These are phyloP conservation scores for Sporothrix inflata DNA, from an alignment of 2,329 filamentous ascomycete species.

Conservation along the genomic window DNA sequence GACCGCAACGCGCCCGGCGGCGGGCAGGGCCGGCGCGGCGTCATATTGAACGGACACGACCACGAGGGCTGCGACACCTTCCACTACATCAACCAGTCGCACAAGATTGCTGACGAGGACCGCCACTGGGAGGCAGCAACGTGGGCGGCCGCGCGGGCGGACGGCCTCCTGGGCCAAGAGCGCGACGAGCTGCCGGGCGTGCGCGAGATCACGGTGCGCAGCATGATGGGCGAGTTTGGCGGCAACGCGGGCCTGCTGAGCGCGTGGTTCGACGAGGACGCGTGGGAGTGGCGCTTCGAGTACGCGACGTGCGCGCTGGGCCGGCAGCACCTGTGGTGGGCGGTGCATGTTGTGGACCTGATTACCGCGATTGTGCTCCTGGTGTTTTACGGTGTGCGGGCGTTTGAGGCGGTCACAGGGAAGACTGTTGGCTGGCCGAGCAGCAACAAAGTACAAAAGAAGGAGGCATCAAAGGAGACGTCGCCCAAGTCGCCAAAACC, in stretches of 20 bases:
- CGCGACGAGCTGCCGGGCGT: constrained; percentile 62
- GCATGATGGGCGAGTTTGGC: constrained; percentile 98
- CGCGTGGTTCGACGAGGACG: constrained; percentile 79
- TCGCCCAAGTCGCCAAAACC: background rate
- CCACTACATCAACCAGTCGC: constrained; percentile 74
- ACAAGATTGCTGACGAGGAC: constrained; percentile 45
- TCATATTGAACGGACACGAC: constrained; percentile 92
- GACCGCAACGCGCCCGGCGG: constrained; percentile 59
- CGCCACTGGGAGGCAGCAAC: constrained; percentile 55
- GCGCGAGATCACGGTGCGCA: constrained; percentile 88
- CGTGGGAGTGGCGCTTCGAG: constrained; percentile 79
- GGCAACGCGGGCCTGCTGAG: constrained; percentile 89
- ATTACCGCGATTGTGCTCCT: constrained; percentile 43
- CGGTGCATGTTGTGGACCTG: constrained; percentile 75
- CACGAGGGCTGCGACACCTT: constrained; percentile 91
- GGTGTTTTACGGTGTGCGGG: constrained; percentile 33
- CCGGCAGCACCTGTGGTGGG: constrained; percentile 93
- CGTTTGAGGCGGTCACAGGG: constrained; percentile 35
- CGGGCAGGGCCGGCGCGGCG: constrained; percentile 70
- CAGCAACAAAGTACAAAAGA: background rate
- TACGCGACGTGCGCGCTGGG: constrained; percentile 79
- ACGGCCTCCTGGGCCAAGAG: constrained; percentile 41
- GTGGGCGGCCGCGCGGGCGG: constrained; percentile 53
- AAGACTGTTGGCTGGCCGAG: background rate
- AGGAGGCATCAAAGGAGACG: background rate